Evolutionary conservation across 768 basidiomycete genomes (phyloP), one percentile per base, ranked within the genome.

Genomic region (Chalciporus pseudorubinellus): DNA sequence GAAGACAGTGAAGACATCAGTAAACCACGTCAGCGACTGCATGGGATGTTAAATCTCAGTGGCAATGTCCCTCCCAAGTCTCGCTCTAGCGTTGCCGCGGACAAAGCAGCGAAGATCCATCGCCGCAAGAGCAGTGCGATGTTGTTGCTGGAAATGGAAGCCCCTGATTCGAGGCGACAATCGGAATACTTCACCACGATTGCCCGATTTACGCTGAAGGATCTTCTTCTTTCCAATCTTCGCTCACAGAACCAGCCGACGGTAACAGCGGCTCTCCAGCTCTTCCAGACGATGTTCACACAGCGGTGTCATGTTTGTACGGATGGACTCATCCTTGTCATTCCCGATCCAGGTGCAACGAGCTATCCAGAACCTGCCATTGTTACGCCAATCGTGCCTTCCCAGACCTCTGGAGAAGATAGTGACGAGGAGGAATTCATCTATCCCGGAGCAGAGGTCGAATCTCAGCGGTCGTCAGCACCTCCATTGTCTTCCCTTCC

Each of bases 171-270:
- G 14, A 76, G 81, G 50, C 81, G 78, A 52, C 83, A 76, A 46
- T 83, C 89, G 1, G 85, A 84, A 57, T 97, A 97, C 70, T 89
- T 92, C 67, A 92, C 87, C 2, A 84, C 91, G 0, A 82, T 89
- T 70, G 90, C 87, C 12, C 82, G 93, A 16, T 98, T 93, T 73
- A 95, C 92, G 5, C 76, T 98, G 36, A 93, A 92, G 65, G 95
- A 98, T 60, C 77, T 98, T 29, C 71, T 98, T 8, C 61, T 91
- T 44, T 79, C 90, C 40, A 93, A 93, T 63, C 71, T 97, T 20
- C 76, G 80, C 20, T 92, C 90, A 6, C 72, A 72, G 47, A 80
- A 78, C 10, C 80, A 83, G 51, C 67, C 82, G 0, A 83, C 91
- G 0, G 78, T 80, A 1, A 85, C 87, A 0, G 82, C 91, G 10